Percentiles rank a stretch among this genome's conserved stretches.
These are phyloP conservation scores for Geoglossum glabrum DNA, from an alignment of 495 filamentous ascomycete species.

Conservation along the genomic window DNA sequence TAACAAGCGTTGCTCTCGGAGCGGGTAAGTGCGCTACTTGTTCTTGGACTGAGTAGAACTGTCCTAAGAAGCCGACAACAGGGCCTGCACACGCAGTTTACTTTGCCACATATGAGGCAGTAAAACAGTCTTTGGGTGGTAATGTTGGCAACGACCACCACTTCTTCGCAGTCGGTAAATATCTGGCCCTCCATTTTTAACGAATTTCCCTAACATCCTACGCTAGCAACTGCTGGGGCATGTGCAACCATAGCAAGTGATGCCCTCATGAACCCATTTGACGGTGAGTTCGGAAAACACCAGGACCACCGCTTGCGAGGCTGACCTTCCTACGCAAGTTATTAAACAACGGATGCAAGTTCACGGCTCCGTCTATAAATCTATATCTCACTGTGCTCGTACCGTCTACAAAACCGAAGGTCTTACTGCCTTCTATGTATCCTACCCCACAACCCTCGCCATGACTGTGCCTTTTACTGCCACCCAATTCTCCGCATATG, in stretches of 20 bases:
- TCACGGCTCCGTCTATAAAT: slow-evolving; percentile 78
- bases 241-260: slow-evolving; percentile 92
- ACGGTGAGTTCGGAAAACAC: slow-evolving; percentile 38
- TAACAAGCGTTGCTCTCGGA: slow-evolving; percentile 89
- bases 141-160: slow-evolving; percentile 80
- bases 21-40: slow-evolving; percentile 51
- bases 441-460: slow-evolving; percentile 90
- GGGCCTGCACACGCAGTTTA: slow-evolving; percentile 95
- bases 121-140: slow-evolving; percentile 88
- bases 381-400: slow-evolving; percentile 63
- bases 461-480: slow-evolving; percentile 99
- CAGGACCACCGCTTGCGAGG: background rate
- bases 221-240: slow-evolving; percentile 71
- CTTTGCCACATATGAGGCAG: slow-evolving; percentile 91
- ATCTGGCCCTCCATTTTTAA: slow-evolving; percentile 2
- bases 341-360: slow-evolving; percentile 99
- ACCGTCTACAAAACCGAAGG: slow-evolving; percentile 78
- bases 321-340: slow-evolving; percentile 30
- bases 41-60: background rate
- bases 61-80: slow-evolving; percentile 19
- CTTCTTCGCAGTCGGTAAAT: slow-evolving; percentile 71
- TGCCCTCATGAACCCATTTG: slow-evolving; percentile 98
- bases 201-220: slow-evolving; percentile 9
- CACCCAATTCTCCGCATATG: slow-evolving; percentile 89
- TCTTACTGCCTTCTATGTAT: slow-evolving; percentile 86